phyloP scores from a whole-genome alignment of 2,329 filamentous ascomycete species.

The Stemphylium vesicarium region DNA sequence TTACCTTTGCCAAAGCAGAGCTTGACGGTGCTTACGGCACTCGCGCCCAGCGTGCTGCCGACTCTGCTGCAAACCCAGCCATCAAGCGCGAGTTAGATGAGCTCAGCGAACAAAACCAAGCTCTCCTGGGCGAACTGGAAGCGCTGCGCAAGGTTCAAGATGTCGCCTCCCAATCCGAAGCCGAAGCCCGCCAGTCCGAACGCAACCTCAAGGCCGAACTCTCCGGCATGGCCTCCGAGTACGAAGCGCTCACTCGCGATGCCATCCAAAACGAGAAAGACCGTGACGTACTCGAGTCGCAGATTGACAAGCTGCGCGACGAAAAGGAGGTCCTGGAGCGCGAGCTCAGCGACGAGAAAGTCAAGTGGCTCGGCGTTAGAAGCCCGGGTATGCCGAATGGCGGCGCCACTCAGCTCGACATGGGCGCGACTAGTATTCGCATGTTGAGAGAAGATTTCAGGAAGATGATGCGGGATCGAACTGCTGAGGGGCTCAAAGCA shows the following conservation, averaged over 20 bases:
- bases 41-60: conserved; percentile 71
- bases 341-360: conserved; percentile 70
- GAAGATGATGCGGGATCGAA: conserved; percentile 79
- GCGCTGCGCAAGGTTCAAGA: conserved; percentile 50
- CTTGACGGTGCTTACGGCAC: conserved; percentile 92
- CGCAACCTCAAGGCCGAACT: conserved; percentile 68
- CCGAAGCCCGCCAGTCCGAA: conserved; percentile 47
- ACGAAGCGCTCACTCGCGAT: conserved; percentile 72
- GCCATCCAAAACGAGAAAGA: conserved; percentile 75
- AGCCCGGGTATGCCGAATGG: conserved; percentile 55
- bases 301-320: conserved; percentile 69
- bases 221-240: conserved; percentile 70
- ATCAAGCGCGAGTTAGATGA: conserved; percentile 67
- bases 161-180: conserved; percentile 44
- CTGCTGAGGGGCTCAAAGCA: conserved; percentile 68
- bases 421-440: conserved; percentile 69
- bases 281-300: conserved; percentile 66
- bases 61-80: conserved; percentile 63
- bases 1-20: conserved; percentile 89
- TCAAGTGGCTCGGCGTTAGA: conserved; percentile 68
- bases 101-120: conserved; percentile 55
- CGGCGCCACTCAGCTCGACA: conserved; percentile 29
- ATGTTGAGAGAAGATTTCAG: conserved; percentile 77
- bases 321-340: conserved; percentile 68
- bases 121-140: conserved; percentile 52